phyloP scores from a whole-genome alignment of 176 grass and related monocot species.

The Ensete glaucum region DNA sequence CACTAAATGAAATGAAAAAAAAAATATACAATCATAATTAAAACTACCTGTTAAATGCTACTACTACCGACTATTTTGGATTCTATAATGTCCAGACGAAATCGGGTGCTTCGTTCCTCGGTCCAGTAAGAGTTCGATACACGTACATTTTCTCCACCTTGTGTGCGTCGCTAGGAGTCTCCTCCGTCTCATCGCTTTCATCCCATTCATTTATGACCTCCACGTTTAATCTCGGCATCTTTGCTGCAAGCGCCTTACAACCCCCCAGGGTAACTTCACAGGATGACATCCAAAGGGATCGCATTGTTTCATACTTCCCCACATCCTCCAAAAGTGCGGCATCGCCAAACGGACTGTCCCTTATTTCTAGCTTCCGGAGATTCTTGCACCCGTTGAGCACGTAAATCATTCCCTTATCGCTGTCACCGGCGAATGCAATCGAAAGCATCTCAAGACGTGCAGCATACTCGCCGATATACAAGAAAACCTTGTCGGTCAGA shows the following conservation, averaged over 20 bases:
- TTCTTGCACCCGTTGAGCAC: slow-evolving; percentile 66
- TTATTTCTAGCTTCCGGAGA: slow-evolving; percentile 62
- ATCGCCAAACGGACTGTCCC: slow-evolving; percentile 64
- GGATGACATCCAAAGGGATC: too few species aligned
- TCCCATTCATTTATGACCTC: slow-evolving; percentile 60
- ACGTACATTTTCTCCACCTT: slow-evolving; percentile 69
- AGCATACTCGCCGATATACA: slow-evolving; percentile 61
- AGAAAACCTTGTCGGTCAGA: slow-evolving; percentile 61
- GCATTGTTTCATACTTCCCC: slow-evolving; percentile 27
- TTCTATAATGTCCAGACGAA: slow-evolving; percentile 42
- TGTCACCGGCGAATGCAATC: slow-evolving; percentile 74
- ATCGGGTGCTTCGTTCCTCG: slow-evolving; percentile 29
- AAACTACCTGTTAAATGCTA: slow-evolving; percentile 5
- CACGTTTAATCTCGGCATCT: slow-evolving; percentile 57
- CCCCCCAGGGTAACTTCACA: slow-evolving; percentile 57
- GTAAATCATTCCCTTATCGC: slow-evolving; percentile 54
- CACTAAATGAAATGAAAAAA: not conserved
- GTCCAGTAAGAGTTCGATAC: slow-evolving; percentile 56
- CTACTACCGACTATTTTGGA: slow-evolving; percentile 8
- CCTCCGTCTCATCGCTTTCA: slow-evolving; percentile 39
- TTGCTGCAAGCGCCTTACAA: slow-evolving; percentile 54
- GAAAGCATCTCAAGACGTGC: slow-evolving; percentile 71
- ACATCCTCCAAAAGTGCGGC: slow-evolving; percentile 50
- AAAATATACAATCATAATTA: not conserved
- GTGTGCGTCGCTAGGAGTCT: slow-evolving; percentile 14